Percentiles rank a stretch among this genome's conserved stretches.
Conservation (phyloP, 2,329 filamentous ascomycete genomes). For the Paradendryphiella salina region DNA sequence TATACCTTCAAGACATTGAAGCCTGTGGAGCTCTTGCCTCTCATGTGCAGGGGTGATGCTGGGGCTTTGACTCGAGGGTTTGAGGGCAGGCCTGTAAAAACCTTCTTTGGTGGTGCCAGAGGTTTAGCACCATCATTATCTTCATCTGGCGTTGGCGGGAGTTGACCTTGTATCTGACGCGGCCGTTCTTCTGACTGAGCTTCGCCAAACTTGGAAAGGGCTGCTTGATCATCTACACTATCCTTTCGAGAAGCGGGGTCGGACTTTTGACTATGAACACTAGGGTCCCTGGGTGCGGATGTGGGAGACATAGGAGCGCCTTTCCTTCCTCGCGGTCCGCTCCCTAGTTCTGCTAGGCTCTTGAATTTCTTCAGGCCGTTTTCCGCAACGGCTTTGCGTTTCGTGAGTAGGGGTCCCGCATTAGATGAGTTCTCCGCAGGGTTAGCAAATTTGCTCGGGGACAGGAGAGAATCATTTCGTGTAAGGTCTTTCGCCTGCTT, state of each 20-base stretch:
- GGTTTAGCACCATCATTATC: slow-evolving; percentile 17
- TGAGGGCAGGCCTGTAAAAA: slow-evolving; percentile 34
- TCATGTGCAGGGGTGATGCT: slow-evolving; percentile 33
- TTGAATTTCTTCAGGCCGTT: slow-evolving; percentile 30
- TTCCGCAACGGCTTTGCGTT: slow-evolving; percentile 34
- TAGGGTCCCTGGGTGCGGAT: slow-evolving; percentile 24
- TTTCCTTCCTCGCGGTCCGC: slow-evolving; percentile 37
- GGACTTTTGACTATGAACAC: slow-evolving; percentile 11
- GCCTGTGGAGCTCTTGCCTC: slow-evolving; percentile 45
- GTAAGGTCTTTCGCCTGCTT: slow-evolving; percentile 24
- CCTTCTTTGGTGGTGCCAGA: slow-evolving; percentile 28
- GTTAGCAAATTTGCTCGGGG: slow-evolving; percentile 18
- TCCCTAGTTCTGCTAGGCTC: slow-evolving; percentile 35
- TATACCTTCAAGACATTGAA: slow-evolving; percentile 46
- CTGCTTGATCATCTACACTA: slow-evolving; percentile 3
- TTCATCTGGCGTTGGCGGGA: slow-evolving; percentile 42
- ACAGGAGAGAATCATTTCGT: slow-evolving; percentile 38
- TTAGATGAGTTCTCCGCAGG: too few relatives aligned
- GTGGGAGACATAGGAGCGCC: slow-evolving; percentile 27
- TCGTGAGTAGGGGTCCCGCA: slow-evolving; percentile 19
- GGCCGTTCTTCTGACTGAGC: slow-evolving; percentile 5
- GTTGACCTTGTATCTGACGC: slow-evolving; percentile 15
- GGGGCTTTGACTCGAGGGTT: slow-evolving; percentile 35
- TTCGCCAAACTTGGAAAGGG: neutral
- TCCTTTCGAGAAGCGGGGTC: neutral